These are phyloP conservation scores for Neurospora intermedia DNA, from an alignment of 495 filamentous ascomycete species.

Conservation along the genomic window DNA sequence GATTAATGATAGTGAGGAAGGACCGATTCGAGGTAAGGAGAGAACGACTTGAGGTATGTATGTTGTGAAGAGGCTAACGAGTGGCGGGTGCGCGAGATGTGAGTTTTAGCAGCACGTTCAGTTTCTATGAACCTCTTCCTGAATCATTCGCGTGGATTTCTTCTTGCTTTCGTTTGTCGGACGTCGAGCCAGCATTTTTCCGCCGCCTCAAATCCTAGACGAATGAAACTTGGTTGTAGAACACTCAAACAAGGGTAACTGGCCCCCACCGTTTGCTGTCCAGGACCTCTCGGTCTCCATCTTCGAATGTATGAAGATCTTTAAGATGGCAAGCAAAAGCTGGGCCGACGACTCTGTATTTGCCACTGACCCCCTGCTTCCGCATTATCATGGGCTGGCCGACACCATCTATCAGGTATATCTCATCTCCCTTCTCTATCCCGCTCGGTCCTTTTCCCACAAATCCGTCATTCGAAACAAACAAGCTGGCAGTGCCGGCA, in stretches of 20 bases:
- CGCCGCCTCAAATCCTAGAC: neutral
- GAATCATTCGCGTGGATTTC: neutral
- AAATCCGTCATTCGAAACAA: neutral
- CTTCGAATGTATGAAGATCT: neutral
- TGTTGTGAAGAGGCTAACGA: neutral
- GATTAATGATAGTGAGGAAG: neutral
- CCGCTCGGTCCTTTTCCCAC: neutral
- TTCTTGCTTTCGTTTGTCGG: neutral
- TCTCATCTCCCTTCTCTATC: neutral
- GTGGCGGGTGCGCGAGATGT: neutral
- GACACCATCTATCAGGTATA: neutral
- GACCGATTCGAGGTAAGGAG: neutral
- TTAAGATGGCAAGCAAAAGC: neutral
- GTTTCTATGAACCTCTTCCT: neutral
- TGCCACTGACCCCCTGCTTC: neutral
- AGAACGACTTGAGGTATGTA: neutral
- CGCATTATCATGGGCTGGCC: neutral
- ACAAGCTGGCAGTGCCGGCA: neutral
- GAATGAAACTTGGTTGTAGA: neutral
- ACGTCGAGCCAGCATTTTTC: neutral
- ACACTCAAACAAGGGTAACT: neutral
- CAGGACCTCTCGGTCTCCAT: neutral
- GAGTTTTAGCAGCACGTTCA: neutral
- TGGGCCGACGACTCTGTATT: neutral
- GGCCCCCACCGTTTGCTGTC: neutral